Evolutionary conservation across 805 yeast genomes (phyloP), one percentile per base, ranked within the genome.

Genomic region (Brettanomyces nanus): DNA sequence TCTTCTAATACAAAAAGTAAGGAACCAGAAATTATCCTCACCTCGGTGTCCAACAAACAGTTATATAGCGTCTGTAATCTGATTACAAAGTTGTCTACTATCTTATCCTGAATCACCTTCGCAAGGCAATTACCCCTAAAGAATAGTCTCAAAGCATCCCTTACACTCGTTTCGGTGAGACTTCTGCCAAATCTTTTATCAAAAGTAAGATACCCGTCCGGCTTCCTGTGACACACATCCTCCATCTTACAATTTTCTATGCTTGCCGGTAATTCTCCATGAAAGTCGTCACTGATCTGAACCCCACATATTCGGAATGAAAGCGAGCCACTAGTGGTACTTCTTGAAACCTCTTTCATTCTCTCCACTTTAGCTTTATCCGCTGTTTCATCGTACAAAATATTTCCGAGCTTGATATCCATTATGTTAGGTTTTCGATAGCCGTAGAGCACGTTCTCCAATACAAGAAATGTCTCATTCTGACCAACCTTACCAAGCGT

Each of bases 251-350:
- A 14, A 4, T 32, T 41, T 3, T 34, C 37, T 13, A 41, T 10
- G 11, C 43, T 44, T 3, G 33, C 29, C 1, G 59, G 50, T n/a
- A 52, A 39, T n/a, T 39, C 34, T 1, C 45, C 43, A 6, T 39
- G 19, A 10, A 40, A 43, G 15, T 43, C 39, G 19, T 42, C 39
- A 6, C 39, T 30, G 1, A 80, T 58, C 43, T 78, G 79, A 90
- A 90, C 84, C 0, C 98, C 98, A 49, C 97, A 89, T 3, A 90
- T 75, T 42, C 98, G 65, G 45, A 81, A 77, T 14, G 77, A 71
- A 10, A 85, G 63, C 3, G 79, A 63, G 0, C 96, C 95, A 32
- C 92, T 80, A 0, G 97, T 90, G 1, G 97, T 90, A 0, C 62
- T 41, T 2, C 61, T 53, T 32, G 92, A 72, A 0, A 92, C 96